Conservation (phyloP, 2,329 filamentous ascomycete genomes). For the Phialophora tarda region DNA sequence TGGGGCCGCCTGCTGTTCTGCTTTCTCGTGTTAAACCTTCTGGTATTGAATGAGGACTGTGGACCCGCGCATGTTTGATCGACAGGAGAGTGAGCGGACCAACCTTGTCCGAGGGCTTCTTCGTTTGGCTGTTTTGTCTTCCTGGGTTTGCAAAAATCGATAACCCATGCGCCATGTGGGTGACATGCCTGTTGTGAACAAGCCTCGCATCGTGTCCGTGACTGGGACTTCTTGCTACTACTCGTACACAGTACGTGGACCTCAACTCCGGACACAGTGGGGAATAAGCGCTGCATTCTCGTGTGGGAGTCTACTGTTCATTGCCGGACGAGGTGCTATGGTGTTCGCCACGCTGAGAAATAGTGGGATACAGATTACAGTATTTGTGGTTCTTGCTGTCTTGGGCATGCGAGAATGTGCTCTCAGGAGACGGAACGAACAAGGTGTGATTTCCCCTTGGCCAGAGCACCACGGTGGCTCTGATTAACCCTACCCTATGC, state of each 20-base stretch:
- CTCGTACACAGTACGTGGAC: no score
- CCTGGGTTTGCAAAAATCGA: conserved; percentile 1
- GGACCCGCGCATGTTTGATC: conserved; percentile 14
- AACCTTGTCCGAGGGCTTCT: not conserved
- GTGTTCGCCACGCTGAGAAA: not conserved
- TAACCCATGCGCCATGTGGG: conserved; percentile 8
- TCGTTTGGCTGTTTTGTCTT: not conserved
- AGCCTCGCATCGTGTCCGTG: not conserved
- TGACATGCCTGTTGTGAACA: not conserved
- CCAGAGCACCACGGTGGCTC: not conserved
- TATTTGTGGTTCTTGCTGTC: not conserved
- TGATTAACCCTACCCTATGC: not conserved
- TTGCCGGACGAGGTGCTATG: not conserved
- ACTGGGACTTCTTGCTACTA: not conserved
- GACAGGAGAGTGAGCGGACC: conserved; percentile 9
- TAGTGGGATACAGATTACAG: not conserved
- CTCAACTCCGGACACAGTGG: not conserved
- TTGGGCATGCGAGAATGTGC: not conserved
- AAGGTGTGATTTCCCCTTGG: not conserved
- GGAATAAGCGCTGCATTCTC: not conserved
- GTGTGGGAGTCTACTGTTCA: not conserved
- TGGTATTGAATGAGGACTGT: not conserved
- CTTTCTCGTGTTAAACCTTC: not conserved
- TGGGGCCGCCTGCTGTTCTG: not conserved
- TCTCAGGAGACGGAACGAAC: not conserved